Evolutionary conservation across 2,329 filamentous ascomycete genomes (phyloP).

Genomic region (Aureobasidium sp.): DNA sequence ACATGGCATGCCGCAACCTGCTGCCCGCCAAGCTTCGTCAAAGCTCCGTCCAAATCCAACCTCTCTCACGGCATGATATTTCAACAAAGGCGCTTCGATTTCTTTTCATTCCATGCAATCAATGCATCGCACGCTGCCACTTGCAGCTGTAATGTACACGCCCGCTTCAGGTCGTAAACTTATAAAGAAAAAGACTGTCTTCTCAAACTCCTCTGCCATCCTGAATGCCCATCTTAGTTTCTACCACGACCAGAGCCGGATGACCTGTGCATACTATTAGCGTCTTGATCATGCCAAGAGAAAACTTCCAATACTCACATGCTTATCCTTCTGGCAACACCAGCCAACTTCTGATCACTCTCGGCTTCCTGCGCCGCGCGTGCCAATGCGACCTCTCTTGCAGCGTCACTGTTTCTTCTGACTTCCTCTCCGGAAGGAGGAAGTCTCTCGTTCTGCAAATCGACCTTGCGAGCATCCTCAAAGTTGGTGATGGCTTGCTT

Average conservation of each 20-base stretch:
- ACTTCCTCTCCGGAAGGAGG: conserved; percentile 93
- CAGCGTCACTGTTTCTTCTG: conserved; percentile 70
- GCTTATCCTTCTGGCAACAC: conserved; percentile 85
- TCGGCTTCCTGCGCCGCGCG: conserved; percentile 82
- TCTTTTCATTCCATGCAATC: conserved; percentile 12
- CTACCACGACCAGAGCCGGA: conserved; percentile 33
- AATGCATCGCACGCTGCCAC: conserved; percentile 11
- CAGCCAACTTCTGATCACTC: conserved; percentile 80
- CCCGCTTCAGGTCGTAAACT: conserved; percentile 1
- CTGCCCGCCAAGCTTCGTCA: conserved; percentile 9
- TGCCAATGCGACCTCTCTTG: conserved; percentile 74
- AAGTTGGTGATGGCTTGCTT: conserved; percentile 97
- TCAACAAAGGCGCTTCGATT: background rate
- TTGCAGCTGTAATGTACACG: conserved; percentile 15
- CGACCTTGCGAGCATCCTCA: conserved; percentile 93
- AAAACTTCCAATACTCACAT: conserved; percentile 59
- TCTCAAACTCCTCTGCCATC: conserved; percentile 3
- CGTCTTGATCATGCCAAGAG: conserved; percentile 2
- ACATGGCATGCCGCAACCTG: conserved; percentile 8
- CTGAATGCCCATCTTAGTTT: conserved; percentile 6
- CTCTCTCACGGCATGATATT: no score
- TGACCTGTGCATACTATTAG: conserved; percentile 30
- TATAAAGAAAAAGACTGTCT: background rate
- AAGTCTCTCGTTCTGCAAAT: conserved; percentile 90
- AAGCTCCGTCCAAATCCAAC: conserved; percentile 5